Evolutionary conservation across 805 yeast genomes (phyloP).

Genomic region (Babjeviella inositovora): DNA sequence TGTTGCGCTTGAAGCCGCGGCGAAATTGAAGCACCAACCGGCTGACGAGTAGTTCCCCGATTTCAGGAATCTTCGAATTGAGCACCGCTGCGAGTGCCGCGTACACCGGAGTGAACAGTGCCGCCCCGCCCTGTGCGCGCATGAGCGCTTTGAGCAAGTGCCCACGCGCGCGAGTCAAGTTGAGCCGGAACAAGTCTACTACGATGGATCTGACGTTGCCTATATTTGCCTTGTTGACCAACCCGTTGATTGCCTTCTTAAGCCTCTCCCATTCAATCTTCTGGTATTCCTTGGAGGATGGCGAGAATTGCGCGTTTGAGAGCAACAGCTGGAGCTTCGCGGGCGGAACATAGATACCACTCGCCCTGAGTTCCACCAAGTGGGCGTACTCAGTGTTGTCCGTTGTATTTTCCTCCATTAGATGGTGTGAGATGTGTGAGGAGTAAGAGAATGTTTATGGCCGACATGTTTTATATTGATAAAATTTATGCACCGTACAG

Average conservation of each 20-base stretch:
- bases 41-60: slow-evolving; percentile 40
- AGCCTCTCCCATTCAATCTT: slow-evolving; percentile 38
- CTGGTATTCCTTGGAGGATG: slow-evolving; percentile 22
- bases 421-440: too few species aligned
- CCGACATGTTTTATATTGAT: too few species aligned
- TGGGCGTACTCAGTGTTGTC: slow-evolving; percentile 20
- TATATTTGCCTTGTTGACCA: slow-evolving; percentile 25
- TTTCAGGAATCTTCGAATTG: slow-evolving; percentile 50
- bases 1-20: slow-evolving; percentile 27
- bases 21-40: slow-evolving; percentile 46
- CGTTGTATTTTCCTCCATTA: too few species aligned
- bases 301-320: slow-evolving; percentile 5
- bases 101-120: slow-evolving; percentile 26
- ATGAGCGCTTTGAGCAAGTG: slow-evolving; percentile 39
- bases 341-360: slow-evolving; percentile 39
- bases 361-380: slow-evolving; percentile 17
- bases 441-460: too few species aligned
- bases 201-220: slow-evolving; percentile 31
- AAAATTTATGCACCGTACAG: too few species aligned
- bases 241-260: slow-evolving; percentile 26
- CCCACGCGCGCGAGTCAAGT: slow-evolving; percentile 48
- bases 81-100: slow-evolving; percentile 43
- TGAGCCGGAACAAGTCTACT: slow-evolving; percentile 33
- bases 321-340: slow-evolving; percentile 27
- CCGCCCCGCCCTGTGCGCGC: slow-evolving; percentile 28